Evolutionary conservation across 495 filamentous ascomycete species (phyloP), one percentile per base, ranked within the genome.

Genomic region (Trichocladium antarcticum): DNA sequence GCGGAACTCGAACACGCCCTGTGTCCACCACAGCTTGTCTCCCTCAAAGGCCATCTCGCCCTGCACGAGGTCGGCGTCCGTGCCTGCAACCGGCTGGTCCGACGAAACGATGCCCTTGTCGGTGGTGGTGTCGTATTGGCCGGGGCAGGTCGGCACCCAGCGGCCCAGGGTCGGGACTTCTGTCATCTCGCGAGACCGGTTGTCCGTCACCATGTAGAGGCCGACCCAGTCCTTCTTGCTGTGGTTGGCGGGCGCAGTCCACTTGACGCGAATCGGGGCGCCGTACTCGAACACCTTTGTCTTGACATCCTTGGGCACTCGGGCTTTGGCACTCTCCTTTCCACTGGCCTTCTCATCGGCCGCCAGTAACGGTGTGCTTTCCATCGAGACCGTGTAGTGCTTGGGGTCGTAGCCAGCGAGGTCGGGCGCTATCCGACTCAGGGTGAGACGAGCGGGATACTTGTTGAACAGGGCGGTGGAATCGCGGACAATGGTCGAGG

Each of bases 1-100:
- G 9, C 92, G 81, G 68, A 98, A 89, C 59, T 98, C 92, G 61
- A 93, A 97, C 34, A 88, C 84, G 41, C 92, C 92, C 35, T 89
- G 84, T 1, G 82, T 92, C 92, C 92, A 98, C 80, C 87, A 97
- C 12, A 92, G 74, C 70, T 97, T 97, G 73, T 96, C 89, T 34
- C 89, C 89, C 14, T 79, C 74, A 56, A 98, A 96, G 32, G 85
- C 63, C 67, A 97, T 79, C 63, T 97, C 89, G 49, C 92, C 92
- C 20, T 69, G 67, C 4, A 81, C 65, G 49, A 74, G 72, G 48
- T 79, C 73, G 0, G 46, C 58, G 6, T 72, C 73, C 6, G 67
- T 67, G 17, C 68, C 62, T 16, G 67, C 54, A 9, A 83, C 60
- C 0, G 62, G 63, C 37, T 68, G 57, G 55, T 96, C 81, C 50